Evolutionary conservation across 345 rosid genomes (phyloP).

Genomic region (Capsella bursapastoris): DNA sequence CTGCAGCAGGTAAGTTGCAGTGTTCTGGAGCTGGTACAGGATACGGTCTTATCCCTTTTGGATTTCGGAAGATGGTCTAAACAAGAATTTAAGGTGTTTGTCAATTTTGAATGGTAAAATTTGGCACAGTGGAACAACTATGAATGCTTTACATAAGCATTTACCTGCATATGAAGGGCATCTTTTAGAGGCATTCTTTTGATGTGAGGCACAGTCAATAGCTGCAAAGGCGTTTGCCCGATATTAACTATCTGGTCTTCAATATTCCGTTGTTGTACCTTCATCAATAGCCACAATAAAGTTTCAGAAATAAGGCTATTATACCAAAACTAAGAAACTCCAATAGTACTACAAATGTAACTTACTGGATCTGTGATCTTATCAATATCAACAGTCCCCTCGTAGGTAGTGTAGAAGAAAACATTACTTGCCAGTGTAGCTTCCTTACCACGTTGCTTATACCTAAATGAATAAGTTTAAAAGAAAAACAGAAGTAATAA

Average conservation of each 20-base stretch:
- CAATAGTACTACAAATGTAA: slow-evolving; percentile 20
- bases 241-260: slow-evolving; percentile 88
- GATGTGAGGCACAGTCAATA: slow-evolving; percentile 77
- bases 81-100: slow-evolving; percentile 25
- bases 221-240: slow-evolving; percentile 97
- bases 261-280: slow-evolving; percentile 77
- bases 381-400: slow-evolving; percentile 83
- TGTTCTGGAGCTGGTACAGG: slow-evolving; percentile 72
- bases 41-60: slow-evolving; percentile 81
- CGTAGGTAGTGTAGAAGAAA: slow-evolving; percentile 91
- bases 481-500: not conserved
- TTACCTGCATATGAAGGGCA: slow-evolving; percentile 86
- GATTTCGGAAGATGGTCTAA: slow-evolving; percentile 93
- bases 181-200: slow-evolving; percentile 76
- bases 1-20: slow-evolving; percentile 95
- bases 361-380: slow-evolving; percentile 88
- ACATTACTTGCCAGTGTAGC: slow-evolving; percentile 88
- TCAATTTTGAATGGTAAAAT: slow-evolving; percentile 7
- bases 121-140: not conserved
- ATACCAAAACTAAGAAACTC: slow-evolving; percentile 33
- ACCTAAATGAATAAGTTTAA: slow-evolving; percentile 53
- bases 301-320: slow-evolving; percentile 15
- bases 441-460: slow-evolving; percentile 94
- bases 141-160: slow-evolving; percentile 43
- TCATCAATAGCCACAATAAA: slow-evolving; percentile 29